phyloP scores from a whole-genome alignment of 257 asterid species.

The Cynanchum wilfordii region DNA sequence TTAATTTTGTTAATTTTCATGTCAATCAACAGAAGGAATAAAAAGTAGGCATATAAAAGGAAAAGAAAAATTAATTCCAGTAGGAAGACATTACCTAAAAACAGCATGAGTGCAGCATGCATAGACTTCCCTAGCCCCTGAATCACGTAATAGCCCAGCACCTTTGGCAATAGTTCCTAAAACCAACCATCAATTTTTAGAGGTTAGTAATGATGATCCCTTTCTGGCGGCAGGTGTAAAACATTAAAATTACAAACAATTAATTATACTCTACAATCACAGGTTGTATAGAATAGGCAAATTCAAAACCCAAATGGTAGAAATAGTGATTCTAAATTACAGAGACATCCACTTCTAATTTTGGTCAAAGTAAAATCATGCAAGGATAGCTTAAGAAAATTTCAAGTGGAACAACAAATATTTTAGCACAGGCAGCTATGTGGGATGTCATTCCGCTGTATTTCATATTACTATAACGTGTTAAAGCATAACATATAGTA shows the following conservation, averaged over 20 bases:
- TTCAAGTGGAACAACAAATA: not conserved
- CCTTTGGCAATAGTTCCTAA: slow-evolving; percentile 93
- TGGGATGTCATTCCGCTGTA: not conserved
- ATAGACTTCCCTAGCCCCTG: slow-evolving; percentile 95
- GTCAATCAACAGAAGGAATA: too few species aligned
- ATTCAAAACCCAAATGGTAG: not conserved
- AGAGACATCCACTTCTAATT: not conserved
- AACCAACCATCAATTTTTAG: slow-evolving; percentile 25
- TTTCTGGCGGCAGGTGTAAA: not conserved
- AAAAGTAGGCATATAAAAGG: not conserved
- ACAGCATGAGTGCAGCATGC: slow-evolving; percentile 97
- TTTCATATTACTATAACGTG: not conserved
- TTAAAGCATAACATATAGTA: not conserved
- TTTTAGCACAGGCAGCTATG: not conserved
- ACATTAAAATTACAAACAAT: not conserved
- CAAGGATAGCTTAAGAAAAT: not conserved
- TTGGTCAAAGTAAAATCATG: not conserved
- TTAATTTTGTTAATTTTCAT: too few species aligned
- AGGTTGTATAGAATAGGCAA: not conserved
- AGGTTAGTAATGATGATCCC: slow-evolving; percentile 3
- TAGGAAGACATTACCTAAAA: slow-evolving; percentile 48
- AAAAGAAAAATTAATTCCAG: not conserved
- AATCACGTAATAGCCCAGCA: slow-evolving; percentile 82
- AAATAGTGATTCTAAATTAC: not conserved
- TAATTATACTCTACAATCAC: not conserved